phyloP scores from a whole-genome alignment of 108 stramenopile genomes.

The Skeletonema costatum region DNA sequence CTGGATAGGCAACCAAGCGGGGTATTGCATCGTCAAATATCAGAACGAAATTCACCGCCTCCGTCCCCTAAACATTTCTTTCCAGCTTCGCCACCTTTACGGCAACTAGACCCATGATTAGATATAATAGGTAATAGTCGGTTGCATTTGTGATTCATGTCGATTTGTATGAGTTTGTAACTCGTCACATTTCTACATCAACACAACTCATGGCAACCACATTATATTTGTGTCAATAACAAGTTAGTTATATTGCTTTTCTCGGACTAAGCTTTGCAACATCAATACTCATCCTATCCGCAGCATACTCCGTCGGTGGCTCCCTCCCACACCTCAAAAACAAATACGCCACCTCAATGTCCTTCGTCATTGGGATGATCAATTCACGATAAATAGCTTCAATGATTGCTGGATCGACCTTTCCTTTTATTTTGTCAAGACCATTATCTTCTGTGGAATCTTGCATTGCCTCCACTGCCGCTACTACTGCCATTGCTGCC shows the following conservation, averaged over 20 bases:
- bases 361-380: slow-evolving; percentile 98
- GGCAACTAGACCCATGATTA: not conserved
- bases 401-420: slow-evolving; percentile 92
- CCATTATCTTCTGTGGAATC: slow-evolving; percentile 7
- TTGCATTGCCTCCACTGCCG: slow-evolving; percentile 68
- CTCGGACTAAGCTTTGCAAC: slow-evolving; percentile 30
- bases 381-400: slow-evolving; percentile 92
- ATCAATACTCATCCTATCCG: slow-evolving; percentile 79
- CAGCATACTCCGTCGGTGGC: slow-evolving; percentile 75
- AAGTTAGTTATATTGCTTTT: not conserved
- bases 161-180: not conserved
- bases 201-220: not conserved
- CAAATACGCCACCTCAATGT: slow-evolving; percentile 96
- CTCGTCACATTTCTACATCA: not conserved
- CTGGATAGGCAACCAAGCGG: not conserved
- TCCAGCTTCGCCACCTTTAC: not conserved
- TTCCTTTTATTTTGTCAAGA: slow-evolving; percentile 49
- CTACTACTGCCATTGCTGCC: slow-evolving; percentile 78
- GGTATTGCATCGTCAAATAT: not conserved
- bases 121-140: not conserved
- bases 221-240: too few species aligned
- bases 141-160: too few species aligned
- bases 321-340: slow-evolving; percentile 85
- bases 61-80: not conserved
- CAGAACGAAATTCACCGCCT: not conserved